Evolutionary conservation across 306 rosid genomes (phyloP), one percentile per base, ranked within the genome.

Genomic region (Parietaria judaica): DNA sequence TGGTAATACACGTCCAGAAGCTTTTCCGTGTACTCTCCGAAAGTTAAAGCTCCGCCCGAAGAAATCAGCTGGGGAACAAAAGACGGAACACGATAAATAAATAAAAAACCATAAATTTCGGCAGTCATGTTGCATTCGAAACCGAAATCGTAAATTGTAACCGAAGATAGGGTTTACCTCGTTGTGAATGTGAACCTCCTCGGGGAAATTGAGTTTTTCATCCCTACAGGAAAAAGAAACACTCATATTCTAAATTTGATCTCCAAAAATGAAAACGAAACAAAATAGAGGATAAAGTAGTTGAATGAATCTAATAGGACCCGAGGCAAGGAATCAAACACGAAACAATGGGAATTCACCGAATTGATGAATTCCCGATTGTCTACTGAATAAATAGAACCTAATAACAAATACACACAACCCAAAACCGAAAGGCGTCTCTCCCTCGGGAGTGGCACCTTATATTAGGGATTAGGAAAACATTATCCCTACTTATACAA

Each of bases 1-100:
- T 83, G 81, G 72, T 92, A 92, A 64, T 92, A 92, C 72, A 88
- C 88, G 84, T 84, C 96, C 15, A 86, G 85, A 56, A 92, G 85
- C 83, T 76, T 80, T 74, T 88, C 96, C 5, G 95, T 76, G 68
- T 88, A 92, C 79, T 92, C 98, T 72, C 98, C 94, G 63, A 83
- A 88, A 52, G 96, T 84, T 44, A 88, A 94, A 56, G 77, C 50
- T 41, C 85, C 76, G 56, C 76, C 80, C 47, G 88, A 78, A 72
- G 84, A 66, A 65, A 88, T 88, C 67, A 82, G 75, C 98, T 88
- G 90, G n/a, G 56, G 39, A 61, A 8, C 11, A 46, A 36, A 41
- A 10, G 55, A 12, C 14, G 0, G 44, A 61, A 57, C 16, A 8
- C 8, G 7, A 44, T 14, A 31, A 5, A 6, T 38, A 45, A 36